Base-by-base conservation (phyloP, 345 rosid genomes). In the Moricandia moricandioides region DNA sequence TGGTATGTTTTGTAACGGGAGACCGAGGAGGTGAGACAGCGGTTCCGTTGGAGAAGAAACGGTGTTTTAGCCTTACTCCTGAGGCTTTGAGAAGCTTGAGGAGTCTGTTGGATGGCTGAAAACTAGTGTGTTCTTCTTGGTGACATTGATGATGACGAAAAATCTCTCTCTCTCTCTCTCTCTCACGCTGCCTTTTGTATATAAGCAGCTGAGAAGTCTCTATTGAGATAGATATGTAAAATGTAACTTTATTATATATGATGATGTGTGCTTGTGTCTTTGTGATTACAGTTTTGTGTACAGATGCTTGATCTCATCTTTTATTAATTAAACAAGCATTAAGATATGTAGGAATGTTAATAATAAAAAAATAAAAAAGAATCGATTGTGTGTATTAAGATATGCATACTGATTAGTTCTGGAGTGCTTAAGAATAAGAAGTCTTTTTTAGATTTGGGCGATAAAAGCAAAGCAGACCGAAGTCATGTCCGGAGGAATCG, bases 21-120 rank as follows among this genome's bases (percentile, higher is more conserved):
- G 97, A 87, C 27, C 76, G 67, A 24, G 74, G 40, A 35, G 90
- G 83, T 8, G 69, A 63, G 37, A 7, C 13, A 0, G 67, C 37
- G 67, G 67, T 78, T 6, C 72, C 82, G 2, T 74, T 85, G 12
- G 78, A 81, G 8, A 68, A 70, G 80, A 88, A 70, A 56, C 66
- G 87, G 83, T 86, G 88, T 61, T 88, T 82, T 74, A 84, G 94
- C 82, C 83, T 89, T 24, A 80, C 94, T 0, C 73, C 94, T 0
- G 97, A 89, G 55, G 92, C 94, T 12, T 65, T 93, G 12, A 77
- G 84, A 34, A 84, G 88, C 83, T 72, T 93, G 81, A 85, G 80
- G 80, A 86, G 74, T 71, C 65, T 85, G 33, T 52, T 91, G 79
- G 90, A 91, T 10, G 82, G 83, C 17, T 78, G 71, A 77, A 77